A percentile compares a stretch with the other conserved stretches of the same genome.
These are phyloP conservation scores for Cercospora sesami DNA, from an alignment of 2,329 filamentous ascomycete genomes.

Conservation along the genomic window DNA sequence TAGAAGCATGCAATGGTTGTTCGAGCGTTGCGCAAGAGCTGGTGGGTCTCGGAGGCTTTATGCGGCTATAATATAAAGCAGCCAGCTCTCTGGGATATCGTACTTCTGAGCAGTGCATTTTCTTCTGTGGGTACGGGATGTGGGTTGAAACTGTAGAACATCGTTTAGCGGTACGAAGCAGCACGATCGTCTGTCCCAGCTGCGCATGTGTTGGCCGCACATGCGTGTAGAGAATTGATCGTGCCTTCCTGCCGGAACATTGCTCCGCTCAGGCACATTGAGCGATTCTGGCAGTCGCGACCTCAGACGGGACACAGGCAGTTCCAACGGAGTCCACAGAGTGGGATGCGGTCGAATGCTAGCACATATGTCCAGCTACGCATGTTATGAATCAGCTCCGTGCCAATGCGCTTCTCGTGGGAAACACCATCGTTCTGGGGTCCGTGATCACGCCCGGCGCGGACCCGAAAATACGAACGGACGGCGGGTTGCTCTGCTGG, in stretches of 20 bases:
- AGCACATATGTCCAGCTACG: not conserved
- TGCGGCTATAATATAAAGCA: not conserved
- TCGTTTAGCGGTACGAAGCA: not conserved
- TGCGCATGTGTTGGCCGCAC: not conserved
- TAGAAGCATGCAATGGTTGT: slow-evolving; percentile 1
- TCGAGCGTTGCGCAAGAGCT: not conserved
- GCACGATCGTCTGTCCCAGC: not conserved
- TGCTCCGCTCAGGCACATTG: not conserved
- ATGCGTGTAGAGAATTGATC: not conserved
- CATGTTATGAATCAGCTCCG: not conserved
- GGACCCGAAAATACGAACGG: not conserved
- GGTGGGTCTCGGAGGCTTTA: not conserved
- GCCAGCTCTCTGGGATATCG: not conserved
- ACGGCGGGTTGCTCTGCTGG: not conserved
- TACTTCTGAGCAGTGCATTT: not conserved
- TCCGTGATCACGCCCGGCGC: not conserved
- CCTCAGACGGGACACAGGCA: not conserved
- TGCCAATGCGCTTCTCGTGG: not conserved
- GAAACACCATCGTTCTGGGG: not conserved
- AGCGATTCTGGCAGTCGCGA: not conserved
- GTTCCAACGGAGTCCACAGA: not conserved
- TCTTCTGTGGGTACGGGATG: not conserved
- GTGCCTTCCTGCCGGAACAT: not conserved
- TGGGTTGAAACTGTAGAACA: not conserved
- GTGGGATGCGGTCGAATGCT: not conserved